Evolutionary conservation across 768 basidiomycete species (phyloP).

Genomic region (Paxillus involutus): DNA sequence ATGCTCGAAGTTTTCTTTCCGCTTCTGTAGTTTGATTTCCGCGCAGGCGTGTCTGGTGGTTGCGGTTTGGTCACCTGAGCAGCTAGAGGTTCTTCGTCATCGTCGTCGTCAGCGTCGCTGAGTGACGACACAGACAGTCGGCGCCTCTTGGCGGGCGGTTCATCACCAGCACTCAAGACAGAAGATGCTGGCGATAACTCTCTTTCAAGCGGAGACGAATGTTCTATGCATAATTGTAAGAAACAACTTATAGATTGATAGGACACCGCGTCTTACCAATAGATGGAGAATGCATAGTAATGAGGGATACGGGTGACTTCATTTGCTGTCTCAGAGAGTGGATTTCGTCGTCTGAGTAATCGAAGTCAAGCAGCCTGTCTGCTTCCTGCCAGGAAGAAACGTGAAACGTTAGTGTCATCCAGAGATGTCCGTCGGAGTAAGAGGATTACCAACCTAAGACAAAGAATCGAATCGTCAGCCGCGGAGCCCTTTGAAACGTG

Average conservation of each 20-base stretch:
- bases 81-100: slow-evolving; percentile 64
- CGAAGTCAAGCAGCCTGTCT: slow-evolving; percentile 76
- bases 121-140: slow-evolving; percentile 58
- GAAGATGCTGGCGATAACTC: slow-evolving; percentile 39
- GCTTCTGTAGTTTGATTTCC: slow-evolving; percentile 38
- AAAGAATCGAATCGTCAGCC: slow-evolving; percentile 10
- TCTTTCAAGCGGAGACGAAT: slow-evolving; percentile 20
- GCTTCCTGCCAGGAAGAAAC: slow-evolving; percentile 53
- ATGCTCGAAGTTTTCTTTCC: slow-evolving; percentile 59
- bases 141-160: slow-evolving; percentile 51
- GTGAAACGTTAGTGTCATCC: slow-evolving; percentile 15
- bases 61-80: slow-evolving; percentile 38
- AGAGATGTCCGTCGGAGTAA: slow-evolving; percentile 10
- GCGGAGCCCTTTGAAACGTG: slow-evolving; percentile 23
- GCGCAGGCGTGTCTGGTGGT: slow-evolving; percentile 28
- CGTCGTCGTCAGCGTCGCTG: slow-evolving; percentile 41
- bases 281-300: slow-evolving; percentile 52
- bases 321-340: slow-evolving; percentile 70
- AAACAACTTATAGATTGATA: neutral
- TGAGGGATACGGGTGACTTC: slow-evolving; percentile 49
- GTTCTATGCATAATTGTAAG: slow-evolving; percentile 22
- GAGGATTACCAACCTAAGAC: slow-evolving; percentile 23
- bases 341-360: slow-evolving; percentile 71
- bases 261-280: slow-evolving; percentile 41
- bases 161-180: slow-evolving; percentile 42